Conservation (phyloP, 192 early-diverging fungal species). For the Podila minutissima region DNA sequence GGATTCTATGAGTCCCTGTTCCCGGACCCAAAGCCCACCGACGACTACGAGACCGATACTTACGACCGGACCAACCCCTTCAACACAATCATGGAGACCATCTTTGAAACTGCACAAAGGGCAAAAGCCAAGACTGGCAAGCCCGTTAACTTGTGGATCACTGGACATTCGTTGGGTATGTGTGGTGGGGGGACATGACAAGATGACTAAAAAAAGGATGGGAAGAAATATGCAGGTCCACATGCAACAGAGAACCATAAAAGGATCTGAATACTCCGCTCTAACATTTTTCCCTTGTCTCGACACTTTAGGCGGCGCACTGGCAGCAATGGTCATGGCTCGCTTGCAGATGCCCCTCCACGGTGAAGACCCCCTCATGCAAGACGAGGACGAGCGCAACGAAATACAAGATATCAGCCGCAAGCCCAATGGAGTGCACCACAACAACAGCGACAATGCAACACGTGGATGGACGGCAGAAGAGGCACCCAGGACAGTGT, state of each 20-base stretch:
- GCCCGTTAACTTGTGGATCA: constrained; percentile 61
- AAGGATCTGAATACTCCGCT: no score
- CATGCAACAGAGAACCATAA: no score
- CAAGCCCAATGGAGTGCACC: not conserved
- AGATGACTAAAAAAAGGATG: not conserved
- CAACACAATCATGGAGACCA: constrained; percentile 49
- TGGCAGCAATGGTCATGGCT: constrained; percentile 54
- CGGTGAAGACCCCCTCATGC: constrained; percentile 23
- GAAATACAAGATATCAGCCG: not conserved
- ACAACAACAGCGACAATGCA: not conserved
- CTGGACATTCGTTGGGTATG: constrained; percentile 63
- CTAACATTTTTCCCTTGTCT: no score
- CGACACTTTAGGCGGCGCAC: constrained; percentile 41
- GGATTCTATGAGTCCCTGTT: constrained; percentile 66
- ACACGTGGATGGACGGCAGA: not conserved
- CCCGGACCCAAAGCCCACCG: constrained; percentile 31
- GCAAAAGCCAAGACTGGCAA: constrained; percentile 15
- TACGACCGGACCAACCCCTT: constrained; percentile 50
- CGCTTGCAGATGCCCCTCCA: constrained; percentile 51
- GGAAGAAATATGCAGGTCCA: no score
- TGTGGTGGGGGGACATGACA: not conserved
- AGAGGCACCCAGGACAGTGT: constrained; percentile 10
- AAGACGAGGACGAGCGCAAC: not conserved
- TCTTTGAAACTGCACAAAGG: constrained; percentile 35
- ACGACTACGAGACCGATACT: constrained; percentile 1